These are phyloP conservation scores for Luvunga scandens DNA, from an alignment of 345 rosid species.

Conservation along the genomic window DNA sequence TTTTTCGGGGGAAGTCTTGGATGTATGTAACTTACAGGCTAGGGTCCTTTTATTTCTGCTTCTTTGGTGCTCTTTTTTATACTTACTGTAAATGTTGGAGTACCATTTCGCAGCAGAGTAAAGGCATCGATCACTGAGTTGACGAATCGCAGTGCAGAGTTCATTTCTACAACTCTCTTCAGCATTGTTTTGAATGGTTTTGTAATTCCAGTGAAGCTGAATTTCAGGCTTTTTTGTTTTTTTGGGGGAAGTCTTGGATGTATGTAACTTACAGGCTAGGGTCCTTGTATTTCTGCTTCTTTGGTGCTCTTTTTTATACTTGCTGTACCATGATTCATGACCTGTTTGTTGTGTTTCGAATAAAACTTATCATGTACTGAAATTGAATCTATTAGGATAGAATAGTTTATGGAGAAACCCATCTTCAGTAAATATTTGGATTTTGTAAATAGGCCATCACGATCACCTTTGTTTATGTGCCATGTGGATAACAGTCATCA, in stretches of 20 bases:
- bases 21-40: background rate
- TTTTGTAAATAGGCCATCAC: background rate
- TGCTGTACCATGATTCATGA: background rate
- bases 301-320: background rate
- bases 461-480: background rate
- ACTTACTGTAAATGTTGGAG: background rate
- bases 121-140: conserved; percentile 83
- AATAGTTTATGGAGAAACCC: background rate
- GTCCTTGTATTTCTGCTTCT: background rate
- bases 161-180: conserved; percentile 76
- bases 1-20: too few relatives aligned
- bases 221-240: background rate
- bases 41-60: background rate
- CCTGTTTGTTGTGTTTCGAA: background rate
- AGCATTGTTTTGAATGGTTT: background rate
- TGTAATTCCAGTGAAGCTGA: background rate
- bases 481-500: background rate
- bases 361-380: background rate
- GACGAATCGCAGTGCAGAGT: conserved; percentile 75
- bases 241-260: background rate
- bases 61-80: background rate
- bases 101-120: conserved; percentile 92
- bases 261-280: background rate
- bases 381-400: background rate
- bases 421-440: background rate